Conservation (phyloP, 345 rosid genomes). For the Gossypium anomalum region DNA sequence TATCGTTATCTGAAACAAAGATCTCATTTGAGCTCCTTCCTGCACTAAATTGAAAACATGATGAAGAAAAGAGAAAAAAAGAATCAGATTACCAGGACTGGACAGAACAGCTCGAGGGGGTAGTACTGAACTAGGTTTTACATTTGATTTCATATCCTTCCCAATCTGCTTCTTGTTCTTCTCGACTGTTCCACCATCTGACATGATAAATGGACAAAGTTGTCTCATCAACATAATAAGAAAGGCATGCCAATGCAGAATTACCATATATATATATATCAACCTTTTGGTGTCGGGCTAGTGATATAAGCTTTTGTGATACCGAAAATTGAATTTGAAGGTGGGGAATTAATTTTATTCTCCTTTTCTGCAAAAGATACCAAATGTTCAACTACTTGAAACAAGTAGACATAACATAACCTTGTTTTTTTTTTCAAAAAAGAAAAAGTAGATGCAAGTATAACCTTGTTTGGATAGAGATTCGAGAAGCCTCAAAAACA, state of each 20-base stretch:
- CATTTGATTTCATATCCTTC: background rate
- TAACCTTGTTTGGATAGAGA: constrained; percentile 17
- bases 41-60: too few relatives aligned
- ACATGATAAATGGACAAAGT: background rate
- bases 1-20: constrained; percentile 30
- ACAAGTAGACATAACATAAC: background rate
- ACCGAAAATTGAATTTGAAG: constrained; percentile 9
- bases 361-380: constrained; percentile 18
- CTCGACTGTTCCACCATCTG: constrained; percentile 12
- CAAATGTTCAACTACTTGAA: background rate
- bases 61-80: background rate
- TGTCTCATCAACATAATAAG: background rate
- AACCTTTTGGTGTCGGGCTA: background rate
- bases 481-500: constrained; percentile 16
- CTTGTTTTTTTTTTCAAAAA: constrained; percentile 10
- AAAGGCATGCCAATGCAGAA: background rate
- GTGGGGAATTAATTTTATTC: constrained; percentile 18
- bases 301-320: background rate
- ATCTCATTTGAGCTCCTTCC: background rate
- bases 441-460: background rate
- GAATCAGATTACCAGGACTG: constrained; percentile 29
- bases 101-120: constrained; percentile 37
- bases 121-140: background rate
- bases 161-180: background rate
- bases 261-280: background rate